Conservation (phyloP, 129 eudicot species). For the Calendula officinalis region DNA sequence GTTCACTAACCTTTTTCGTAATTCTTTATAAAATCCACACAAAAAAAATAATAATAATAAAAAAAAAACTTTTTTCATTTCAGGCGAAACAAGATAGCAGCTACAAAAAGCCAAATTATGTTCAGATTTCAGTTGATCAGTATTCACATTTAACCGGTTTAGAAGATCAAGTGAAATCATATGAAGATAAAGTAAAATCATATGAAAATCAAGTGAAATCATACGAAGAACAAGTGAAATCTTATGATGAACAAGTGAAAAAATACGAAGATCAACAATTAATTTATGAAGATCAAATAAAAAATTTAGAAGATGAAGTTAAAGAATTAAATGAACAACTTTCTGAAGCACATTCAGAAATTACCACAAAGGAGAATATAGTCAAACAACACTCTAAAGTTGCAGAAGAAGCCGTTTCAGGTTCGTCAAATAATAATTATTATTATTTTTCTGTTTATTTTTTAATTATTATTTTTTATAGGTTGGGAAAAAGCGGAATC, state of each 20-base stretch:
- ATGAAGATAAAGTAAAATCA: slow-evolving; percentile 8
- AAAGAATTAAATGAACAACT: slow-evolving; percentile 72
- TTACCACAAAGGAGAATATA: slow-evolving; percentile 70
- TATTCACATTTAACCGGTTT: slow-evolving; percentile 85
- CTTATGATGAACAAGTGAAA: slow-evolving; percentile 71
- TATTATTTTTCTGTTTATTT: background rate
- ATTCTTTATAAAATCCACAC: background rate
- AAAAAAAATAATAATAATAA: background rate
- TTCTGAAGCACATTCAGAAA: slow-evolving; percentile 73
- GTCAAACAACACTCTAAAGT: slow-evolving; percentile 97
- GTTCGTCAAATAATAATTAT: slow-evolving; percentile 28
- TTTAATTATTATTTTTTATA: slow-evolving; percentile 27
- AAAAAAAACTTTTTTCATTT: slow-evolving; percentile 6
- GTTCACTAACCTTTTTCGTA: background rate
- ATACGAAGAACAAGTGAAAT: slow-evolving; percentile 41
- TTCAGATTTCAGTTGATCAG: slow-evolving; percentile 85
- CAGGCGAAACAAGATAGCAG: slow-evolving; percentile 55
- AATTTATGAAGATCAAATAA: slow-evolving; percentile 61
- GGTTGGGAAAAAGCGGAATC: slow-evolving; percentile 99
- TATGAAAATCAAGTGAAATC: slow-evolving; percentile 42
- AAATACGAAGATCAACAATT: slow-evolving; percentile 51
- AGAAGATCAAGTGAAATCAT: slow-evolving; percentile 55
- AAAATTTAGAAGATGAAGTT: slow-evolving; percentile 70
- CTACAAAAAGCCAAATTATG: slow-evolving; percentile 77
- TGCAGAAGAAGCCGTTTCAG: slow-evolving; percentile 99